phyloP scores from a whole-genome alignment of 1,139 yeast genomes.

The Debaryomyces fabryi region DNA sequence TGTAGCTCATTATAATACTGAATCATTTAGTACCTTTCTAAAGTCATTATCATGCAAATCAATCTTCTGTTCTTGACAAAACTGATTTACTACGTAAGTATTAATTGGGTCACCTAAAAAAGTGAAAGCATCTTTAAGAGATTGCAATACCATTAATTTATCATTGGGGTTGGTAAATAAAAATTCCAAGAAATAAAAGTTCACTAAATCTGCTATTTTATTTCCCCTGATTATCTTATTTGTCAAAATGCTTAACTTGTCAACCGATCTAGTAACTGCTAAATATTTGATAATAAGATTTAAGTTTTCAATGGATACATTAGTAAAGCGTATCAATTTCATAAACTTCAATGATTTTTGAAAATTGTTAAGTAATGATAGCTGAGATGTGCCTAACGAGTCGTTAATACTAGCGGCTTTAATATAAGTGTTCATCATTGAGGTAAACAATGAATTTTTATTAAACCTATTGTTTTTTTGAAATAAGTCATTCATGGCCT shows the following conservation, averaged over 20 bases:
- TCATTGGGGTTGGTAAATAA: conserved; percentile 19
- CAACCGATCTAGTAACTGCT: conserved; percentile 25
- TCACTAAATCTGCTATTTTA: conserved; percentile 24
- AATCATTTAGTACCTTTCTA: neutral
- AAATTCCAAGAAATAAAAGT: conserved; percentile 35
- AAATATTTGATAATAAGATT: conserved; percentile 30
- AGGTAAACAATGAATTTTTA: conserved; percentile 18
- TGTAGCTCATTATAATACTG: neutral
- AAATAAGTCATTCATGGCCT: conserved; percentile 21
- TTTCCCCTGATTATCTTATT: conserved; percentile 27
- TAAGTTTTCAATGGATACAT: conserved; percentile 29
- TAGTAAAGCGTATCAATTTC: conserved; percentile 21
- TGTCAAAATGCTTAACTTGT: conserved; percentile 31
- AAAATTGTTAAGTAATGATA: conserved; percentile 13
- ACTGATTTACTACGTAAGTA: conserved; percentile 17
- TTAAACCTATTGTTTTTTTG: conserved; percentile 14
- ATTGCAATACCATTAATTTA: conserved; percentile 19
- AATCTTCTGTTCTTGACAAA: conserved; percentile 7
- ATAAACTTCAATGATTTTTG: conserved; percentile 25
- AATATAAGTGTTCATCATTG: conserved; percentile 19
- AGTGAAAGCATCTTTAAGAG: conserved; percentile 21
- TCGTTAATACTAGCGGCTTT: conserved; percentile 15
- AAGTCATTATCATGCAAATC: conserved; percentile 1
- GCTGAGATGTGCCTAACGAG: conserved; percentile 10
- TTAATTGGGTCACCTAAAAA: conserved; percentile 23